These are phyloP conservation scores for Crithidia expoeki DNA, from an alignment of 208 protist species.

Conservation along the genomic window DNA sequence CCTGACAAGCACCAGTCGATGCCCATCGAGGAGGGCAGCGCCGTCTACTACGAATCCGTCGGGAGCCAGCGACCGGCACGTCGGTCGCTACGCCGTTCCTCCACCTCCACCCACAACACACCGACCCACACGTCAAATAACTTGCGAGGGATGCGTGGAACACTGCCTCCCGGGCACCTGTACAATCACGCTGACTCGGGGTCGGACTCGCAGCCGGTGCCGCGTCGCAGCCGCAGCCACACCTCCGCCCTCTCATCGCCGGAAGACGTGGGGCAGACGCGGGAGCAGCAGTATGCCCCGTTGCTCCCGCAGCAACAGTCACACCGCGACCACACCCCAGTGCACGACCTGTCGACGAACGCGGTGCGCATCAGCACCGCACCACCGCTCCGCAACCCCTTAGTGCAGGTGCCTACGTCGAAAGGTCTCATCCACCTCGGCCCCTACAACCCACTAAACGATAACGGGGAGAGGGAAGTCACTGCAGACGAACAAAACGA, in stretches of 20 bases:
- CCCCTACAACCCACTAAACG: slow-evolving; percentile 12
- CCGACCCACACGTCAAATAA: background rate
- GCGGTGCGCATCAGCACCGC: background rate
- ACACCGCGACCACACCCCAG: slow-evolving; percentile 6
- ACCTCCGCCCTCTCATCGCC: background rate
- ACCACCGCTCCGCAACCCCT: background rate
- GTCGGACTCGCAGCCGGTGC: no score
- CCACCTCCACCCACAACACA: slow-evolving; percentile 5
- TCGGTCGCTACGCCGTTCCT: slow-evolving; percentile 5
- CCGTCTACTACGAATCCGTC: slow-evolving; percentile 16
- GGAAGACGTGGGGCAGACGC: background rate
- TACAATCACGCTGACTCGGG: slow-evolving; percentile 11
- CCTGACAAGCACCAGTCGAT: background rate
- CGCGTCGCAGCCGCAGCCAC: background rate
- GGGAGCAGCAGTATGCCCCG: slow-evolving; percentile 9
- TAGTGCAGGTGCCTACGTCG: slow-evolving; percentile 1
- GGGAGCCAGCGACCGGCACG: slow-evolving; percentile 15
- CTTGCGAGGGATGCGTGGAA: background rate
- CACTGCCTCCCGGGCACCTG: slow-evolving; percentile 1
- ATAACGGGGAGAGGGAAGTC: background rate
- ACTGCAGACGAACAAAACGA: background rate
- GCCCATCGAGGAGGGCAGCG: slow-evolving; percentile 11
- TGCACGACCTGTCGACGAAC: background rate
- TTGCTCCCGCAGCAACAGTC: slow-evolving; percentile 4
- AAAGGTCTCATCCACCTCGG: slow-evolving; percentile 17